Evolutionary conservation across 768 basidiomycete species (phyloP).

Genomic region (Leccinum obscurum): DNA sequence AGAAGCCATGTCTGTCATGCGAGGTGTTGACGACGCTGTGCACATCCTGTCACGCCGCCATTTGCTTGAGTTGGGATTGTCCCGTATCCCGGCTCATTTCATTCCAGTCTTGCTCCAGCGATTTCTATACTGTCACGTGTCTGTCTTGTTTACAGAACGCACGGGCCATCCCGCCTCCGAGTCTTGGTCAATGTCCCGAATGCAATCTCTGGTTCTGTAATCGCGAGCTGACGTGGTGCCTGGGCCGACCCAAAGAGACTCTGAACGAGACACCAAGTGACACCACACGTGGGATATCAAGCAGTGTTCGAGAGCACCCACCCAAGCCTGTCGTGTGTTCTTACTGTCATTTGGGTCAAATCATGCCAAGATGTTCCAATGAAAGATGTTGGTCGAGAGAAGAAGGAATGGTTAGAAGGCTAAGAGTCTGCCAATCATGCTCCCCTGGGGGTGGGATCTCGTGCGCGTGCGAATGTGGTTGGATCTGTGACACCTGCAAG

Average conservation of each 20-base stretch:
- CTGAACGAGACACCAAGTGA: not conserved
- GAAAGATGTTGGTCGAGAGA: conserved; percentile 20
- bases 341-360: conserved; percentile 3
- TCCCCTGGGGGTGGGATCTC: too few species aligned
- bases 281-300: not conserved
- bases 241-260: conserved; percentile 19
- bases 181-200: conserved; percentile 20
- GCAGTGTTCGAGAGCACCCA: conserved; percentile 14
- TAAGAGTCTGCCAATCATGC: too few species aligned
- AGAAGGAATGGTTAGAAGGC: not conserved
- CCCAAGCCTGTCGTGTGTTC: conserved; percentile 15
- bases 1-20: conserved; percentile 17
- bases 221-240: conserved; percentile 24
- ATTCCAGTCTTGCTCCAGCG: conserved; percentile 16
- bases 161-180: not conserved
- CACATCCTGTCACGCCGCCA: conserved; percentile 9
- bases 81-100: conserved; percentile 16
- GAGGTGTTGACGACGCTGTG: conserved; percentile 7
- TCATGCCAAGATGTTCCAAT: conserved; percentile 5
- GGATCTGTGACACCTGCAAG: too few species aligned
- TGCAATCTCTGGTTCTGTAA: conserved; percentile 24
- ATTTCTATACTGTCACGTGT: conserved; percentile 2
- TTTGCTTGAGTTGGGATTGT: conserved; percentile 22
- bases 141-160: conserved; percentile 9
- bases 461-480: too few species aligned